Evolutionary conservation across 208 protist species (phyloP), one percentile per base, ranked within the genome.

Genomic region (Crithidia expoeki): DNA sequence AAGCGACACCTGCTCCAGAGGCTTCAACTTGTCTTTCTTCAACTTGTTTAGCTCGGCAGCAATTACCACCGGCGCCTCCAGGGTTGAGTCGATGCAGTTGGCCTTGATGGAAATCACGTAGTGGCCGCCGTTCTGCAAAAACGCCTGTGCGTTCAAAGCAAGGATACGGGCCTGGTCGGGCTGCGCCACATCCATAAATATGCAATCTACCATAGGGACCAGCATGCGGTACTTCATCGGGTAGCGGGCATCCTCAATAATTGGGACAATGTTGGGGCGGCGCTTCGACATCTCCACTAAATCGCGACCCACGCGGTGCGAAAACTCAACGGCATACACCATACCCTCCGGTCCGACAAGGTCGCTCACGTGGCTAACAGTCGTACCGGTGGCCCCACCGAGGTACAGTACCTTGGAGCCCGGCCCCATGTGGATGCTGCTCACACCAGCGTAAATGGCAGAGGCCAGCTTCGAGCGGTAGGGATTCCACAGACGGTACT

Each of bases 111-210:
- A 99, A 68, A 99, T 99, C 10, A 99, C 94, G 85, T 99, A 99
- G 86, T 99, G 93, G 56, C 99, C 99, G 38, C 93, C 98, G 72
- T 98, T 98, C 83, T 99, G 99, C 28, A 99, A 90, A 88, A 99
- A 99, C 28, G 98, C 94, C 56, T 98, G 80, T 14, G 99, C 98
- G 85, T 99, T 99, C 53, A 99, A 81, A 42, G 93, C 98, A 52
- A 99, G 92, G 90, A 99, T 99, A 85, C 98, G 97, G 2, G 98
- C 96, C 75, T 99, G 99, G 84, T 99, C 98, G 16, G 99, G 99
- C 93, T 99, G 99, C 5, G 99, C 99, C 34, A 99, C 99, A 95
- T 99, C 99, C 82, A 99, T 98, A 84, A 99, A 99, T 70, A 99
- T 92, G 64, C 83, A 92, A 79, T 99, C 99, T 10, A 99, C 98